Base-by-base conservation (phyloP, 192 early-diverging fungal species). In the Mortierella claussenii region DNA sequence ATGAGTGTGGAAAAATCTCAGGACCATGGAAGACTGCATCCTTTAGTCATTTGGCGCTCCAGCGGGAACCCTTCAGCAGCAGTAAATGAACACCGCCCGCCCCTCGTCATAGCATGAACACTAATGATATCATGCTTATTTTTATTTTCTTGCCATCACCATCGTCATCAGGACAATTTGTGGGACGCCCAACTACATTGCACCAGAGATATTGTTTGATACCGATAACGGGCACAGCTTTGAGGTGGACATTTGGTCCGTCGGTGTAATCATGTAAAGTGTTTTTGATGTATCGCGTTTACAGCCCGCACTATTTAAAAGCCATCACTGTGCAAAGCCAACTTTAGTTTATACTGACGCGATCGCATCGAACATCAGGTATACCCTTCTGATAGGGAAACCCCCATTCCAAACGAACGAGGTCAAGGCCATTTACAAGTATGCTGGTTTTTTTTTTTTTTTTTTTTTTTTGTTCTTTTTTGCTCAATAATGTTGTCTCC, bases 111-210 rank as follows among this genome's bases (percentile, higher is more conserved):
- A n/a, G n/a, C n/a, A n/a, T n/a, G n/a, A n/a, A n/a, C n/a, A n/a
- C n/a, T n/a, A n/a, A n/a, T n/a, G n/a, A n/a, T n/a, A n/a, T n/a
- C n/a, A n/a, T n/a, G n/a, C n/a, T n/a, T n/a, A n/a, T n/a, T n/a
- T n/a, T n/a, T n/a, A n/a, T n/a, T n/a, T n/a, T n/a, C n/a, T n/a
- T n/a, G n/a, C n/a, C n/a, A n/a, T n/a, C n/a, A n/a, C n/a, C n/a
- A n/a, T n/a, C 54, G 20, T 26, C 1, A 33, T 24, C 62, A 94
- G 92, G 63, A 96, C 96, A 2, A 95, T 98, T 64, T 91, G 96
- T 58, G 97, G 97, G 13, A 99, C 97, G 9, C 97, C 97, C 3
- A 97, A 97, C 60, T 99, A 98, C 69, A 91, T 99, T 67, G 97
- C 97, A 2, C 97, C 97, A 0, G 97, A 99, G 73, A 90, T 99